Evolutionary conservation across 1,284 basidiomycete genomes (phyloP), one percentile per base, ranked within the genome.

Genomic region (Trichosporon ovoides): DNA sequence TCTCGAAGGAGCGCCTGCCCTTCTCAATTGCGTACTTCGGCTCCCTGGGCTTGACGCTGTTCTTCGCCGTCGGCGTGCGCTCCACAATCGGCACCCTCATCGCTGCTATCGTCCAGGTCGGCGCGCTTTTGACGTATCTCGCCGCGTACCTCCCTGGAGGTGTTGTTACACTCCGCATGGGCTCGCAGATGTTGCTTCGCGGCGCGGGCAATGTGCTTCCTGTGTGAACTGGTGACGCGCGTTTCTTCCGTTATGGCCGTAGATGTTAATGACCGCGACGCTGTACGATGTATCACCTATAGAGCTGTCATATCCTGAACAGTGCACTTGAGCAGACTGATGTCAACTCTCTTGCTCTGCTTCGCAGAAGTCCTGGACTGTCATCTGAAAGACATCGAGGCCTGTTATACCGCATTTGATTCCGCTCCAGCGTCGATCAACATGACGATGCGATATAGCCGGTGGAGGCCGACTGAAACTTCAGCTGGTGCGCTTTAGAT

Each of bases 61-160:
- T 91, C 74, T 94, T 95, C 74, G 85, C 92, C 0, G 81, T 96
- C 49, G 88, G 86, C 19, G 80, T 82, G 11, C 84, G 87, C 43
- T 91, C 90, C 28, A 92, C 90, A 57, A 68, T 96, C 24, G 90
- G 90, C 22, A 92, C 90, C 0, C 77, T 96, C 18, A 73, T 95
- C 57, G 84, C 84, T 35, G 91, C 88, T 5, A 83, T 87, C 48
- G 80, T 94, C 6, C 88, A 91, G 76, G 84, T 94, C 38, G 79
- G 87, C 43, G 86, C 91, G 0, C 83, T 97, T 10, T 78, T 95
- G 11, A 83, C 87, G 13, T 97, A 96, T 70, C 83, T 96, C 11
- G 80, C 90, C 14, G 91, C 91, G 0, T 96, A 95, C 77, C 95
- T 94, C 77, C 91, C 91, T 3, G 91, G 91, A 12, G 91, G 79